These are phyloP conservation scores for Aspergillus japonicus DNA, from an alignment of 2,329 filamentous ascomycete species.

Conservation along the genomic window DNA sequence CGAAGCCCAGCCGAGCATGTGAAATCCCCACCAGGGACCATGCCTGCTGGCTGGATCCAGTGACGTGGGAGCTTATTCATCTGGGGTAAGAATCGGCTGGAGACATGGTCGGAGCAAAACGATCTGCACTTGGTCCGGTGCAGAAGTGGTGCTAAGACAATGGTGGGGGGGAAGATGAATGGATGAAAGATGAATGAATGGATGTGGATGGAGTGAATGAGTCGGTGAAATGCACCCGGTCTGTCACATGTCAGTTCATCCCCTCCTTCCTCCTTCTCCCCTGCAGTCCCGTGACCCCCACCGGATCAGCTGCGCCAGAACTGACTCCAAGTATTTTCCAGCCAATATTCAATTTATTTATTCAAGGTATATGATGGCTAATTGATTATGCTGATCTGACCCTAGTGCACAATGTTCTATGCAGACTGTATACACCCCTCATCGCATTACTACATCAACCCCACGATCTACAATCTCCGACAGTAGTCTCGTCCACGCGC, in stretches of 20 bases:
- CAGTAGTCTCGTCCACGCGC: constrained; percentile 75
- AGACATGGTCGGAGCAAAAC: too few species aligned
- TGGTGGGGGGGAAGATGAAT: constrained; percentile 12
- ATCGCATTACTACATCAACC: too few species aligned
- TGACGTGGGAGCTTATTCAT: constrained; percentile 4
- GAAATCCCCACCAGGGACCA: constrained; percentile 10
- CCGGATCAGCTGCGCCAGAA: not conserved
- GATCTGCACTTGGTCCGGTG: not conserved
- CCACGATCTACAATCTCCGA: constrained; percentile 42
- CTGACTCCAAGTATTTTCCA: not conserved
- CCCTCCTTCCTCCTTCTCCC: not conserved
- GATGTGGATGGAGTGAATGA: not conserved
- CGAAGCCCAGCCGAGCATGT: constrained; percentile 5
- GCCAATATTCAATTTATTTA: not conserved
- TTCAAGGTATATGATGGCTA: too few species aligned
- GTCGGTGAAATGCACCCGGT: not conserved
- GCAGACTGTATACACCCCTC: too few species aligned
- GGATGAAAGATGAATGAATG: not conserved
- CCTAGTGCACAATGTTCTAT: too few species aligned
- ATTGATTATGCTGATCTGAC: too few species aligned
- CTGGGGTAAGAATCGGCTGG: not conserved
- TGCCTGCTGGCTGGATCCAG: not conserved
- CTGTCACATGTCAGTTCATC: not conserved
- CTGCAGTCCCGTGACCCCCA: not conserved
- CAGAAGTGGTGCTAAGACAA: not conserved